Percentiles rank a stretch among this genome's conserved stretches.
Conservation (phyloP, 129 eudicot species). For the Tagetes erecta region DNA sequence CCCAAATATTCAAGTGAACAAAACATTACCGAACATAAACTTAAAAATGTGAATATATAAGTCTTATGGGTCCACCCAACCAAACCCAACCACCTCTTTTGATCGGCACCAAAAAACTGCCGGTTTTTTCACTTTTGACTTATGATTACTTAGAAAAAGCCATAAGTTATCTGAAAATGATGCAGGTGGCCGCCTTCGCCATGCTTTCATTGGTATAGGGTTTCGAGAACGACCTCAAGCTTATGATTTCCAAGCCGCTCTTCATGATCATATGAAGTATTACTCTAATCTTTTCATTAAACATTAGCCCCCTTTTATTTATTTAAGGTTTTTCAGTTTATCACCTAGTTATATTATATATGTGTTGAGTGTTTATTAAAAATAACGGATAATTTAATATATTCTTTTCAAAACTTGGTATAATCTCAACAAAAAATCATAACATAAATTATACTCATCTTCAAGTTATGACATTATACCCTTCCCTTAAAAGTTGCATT, state of each 20-base stretch:
- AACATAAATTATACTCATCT: no score
- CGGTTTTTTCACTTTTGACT: neutral
- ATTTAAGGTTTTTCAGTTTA: neutral
- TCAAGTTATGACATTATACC: no score
- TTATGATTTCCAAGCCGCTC: conserved; percentile 99
- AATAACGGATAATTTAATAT: no score
- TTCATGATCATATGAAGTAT: conserved; percentile 99
- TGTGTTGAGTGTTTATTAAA: neutral
- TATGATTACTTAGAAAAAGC: conserved; percentile 14
- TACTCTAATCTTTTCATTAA: conserved; percentile 12
- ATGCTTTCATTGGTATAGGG: conserved; percentile 96
- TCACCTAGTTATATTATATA: neutral
- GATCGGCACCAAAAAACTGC: neutral
- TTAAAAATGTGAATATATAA: no score
- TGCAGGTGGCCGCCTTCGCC: conserved; percentile 92
- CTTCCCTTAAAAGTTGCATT: no score
- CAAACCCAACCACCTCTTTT: neutral
- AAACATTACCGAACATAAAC: neutral
- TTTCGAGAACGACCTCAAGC: conserved; percentile 97
- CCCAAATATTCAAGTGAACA: neutral
- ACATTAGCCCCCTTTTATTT: neutral
- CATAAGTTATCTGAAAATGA: no score
- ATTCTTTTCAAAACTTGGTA: no score
- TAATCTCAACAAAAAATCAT: no score
- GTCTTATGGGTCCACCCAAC: neutral